Evolutionary conservation across 2,329 filamentous ascomycete species (phyloP), one percentile per base, ranked within the genome.

Genomic region (Byssothecium circinans): DNA sequence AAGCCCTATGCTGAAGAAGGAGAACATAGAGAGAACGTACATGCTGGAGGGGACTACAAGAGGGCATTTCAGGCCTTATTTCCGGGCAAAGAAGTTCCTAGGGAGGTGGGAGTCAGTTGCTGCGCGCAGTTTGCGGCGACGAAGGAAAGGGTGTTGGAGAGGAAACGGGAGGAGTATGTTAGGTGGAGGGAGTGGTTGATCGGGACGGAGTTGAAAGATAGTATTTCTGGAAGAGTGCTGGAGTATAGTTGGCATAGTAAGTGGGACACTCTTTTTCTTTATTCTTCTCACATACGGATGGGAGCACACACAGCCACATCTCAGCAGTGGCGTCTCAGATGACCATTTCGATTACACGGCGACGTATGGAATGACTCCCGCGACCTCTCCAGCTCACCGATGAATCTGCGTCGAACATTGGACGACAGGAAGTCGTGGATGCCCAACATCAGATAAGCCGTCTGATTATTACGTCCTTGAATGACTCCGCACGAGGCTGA

Each of bases 231-330:
- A 3, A 64, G 79, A 17, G 74, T 82, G 8, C 72, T 82, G 68
- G 80, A 83, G 56, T 82, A 82, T 62, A 77, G 76, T n/a, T 83
- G 80, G 80, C 80, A 82, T 53, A 81, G 78, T 76, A 73, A 64
- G 70, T 75, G 60, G 47, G n/a, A 8, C 23, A 8, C 23, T 19
- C 43, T 27, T 25, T 15, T 38, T 32, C 20, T 41, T 41, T 12
- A 25, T 42, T 10, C 14, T 8, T 20, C 5, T 15, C 18, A 22
- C 17, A 22, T 22, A 37, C 17, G 17, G 17, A 37, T 10, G 12
- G 14, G 15, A n/a, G 35, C 35, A 37, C 35, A 37, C 12, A n/a
- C 18, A 19, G 15, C 12, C 22, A n/a, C n/a, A n/a, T n/a, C n/a
- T n/a, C n/a, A n/a, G n/a, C n/a, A n/a, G n/a, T n/a, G n/a, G n/a